A percentile compares a stretch with the other conserved stretches of the same genome.
Conservation (phyloP, 2,329 filamentous ascomycete genomes). For the Fusarium tuaranense region DNA sequence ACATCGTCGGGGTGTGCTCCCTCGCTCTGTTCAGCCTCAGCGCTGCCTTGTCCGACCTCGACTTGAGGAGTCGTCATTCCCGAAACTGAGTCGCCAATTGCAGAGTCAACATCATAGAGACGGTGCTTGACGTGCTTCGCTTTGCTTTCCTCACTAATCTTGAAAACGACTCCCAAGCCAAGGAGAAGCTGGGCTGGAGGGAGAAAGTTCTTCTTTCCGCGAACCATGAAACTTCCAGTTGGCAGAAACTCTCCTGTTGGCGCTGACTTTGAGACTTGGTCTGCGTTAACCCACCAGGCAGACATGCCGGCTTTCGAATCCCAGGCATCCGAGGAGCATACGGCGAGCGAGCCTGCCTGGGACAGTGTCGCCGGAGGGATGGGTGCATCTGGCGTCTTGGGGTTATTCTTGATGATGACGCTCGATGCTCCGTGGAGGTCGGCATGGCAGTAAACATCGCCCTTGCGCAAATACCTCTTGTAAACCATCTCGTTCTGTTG, state of each 20-base stretch:
- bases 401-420: conserved; percentile 92
- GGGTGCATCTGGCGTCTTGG: conserved; percentile 80
- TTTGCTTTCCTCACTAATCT: conserved; percentile 89
- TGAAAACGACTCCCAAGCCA: conserved; percentile 89
- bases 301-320: conserved; percentile 96
- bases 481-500: conserved; percentile 96
- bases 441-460: conserved; percentile 92
- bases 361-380: conserved; percentile 92
- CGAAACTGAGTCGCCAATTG: conserved; percentile 24
- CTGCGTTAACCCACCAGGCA: conserved; percentile 93
- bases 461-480: conserved; percentile 84
- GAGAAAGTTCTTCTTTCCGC: conserved; percentile 90
- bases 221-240: conserved; percentile 82
- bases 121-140: conserved; percentile 80
- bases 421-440: conserved; percentile 86
- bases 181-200: conserved; percentile 89
- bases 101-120: conserved; percentile 45
- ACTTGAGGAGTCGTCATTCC: conserved; percentile 37
- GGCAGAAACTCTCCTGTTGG: conserved; percentile 83
- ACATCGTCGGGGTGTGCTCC: conserved; percentile 47
- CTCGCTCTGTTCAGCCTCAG: conserved; percentile 35
- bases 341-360: conserved; percentile 87
- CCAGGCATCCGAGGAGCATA: conserved; percentile 92
- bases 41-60: conserved; percentile 37
- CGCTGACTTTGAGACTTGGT: conserved; percentile 90